Base-by-base conservation (phyloP, 2,329 filamentous ascomycete species). In the Pseudopyrenochaeta lycopersici region DNA sequence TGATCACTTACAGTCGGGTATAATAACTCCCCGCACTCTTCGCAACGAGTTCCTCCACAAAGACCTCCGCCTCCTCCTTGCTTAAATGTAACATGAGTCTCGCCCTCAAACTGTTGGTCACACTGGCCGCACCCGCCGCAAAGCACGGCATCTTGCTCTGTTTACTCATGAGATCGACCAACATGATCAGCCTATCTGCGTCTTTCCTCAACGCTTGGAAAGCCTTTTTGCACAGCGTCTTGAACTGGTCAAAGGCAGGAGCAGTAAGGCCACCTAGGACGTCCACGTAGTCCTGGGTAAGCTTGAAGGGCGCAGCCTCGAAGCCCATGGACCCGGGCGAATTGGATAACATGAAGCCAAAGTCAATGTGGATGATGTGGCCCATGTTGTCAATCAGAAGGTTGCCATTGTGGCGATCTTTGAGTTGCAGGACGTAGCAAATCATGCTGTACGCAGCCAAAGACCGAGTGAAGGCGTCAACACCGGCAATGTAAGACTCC, bases 11-110 rank as follows among this genome's bases (percentile, higher is more conserved):
- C 87, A 93, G 84, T 80, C 90, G 85, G 72, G 91, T 94, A 74
- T 93, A 94, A 78, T 95, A 95, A 76, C 90, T 94, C 58, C 91
- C 91, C 64, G 91, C 84, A 60, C 90, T 91, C 82, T 95, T 95
- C 59, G 81, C 87, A 64, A 95, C 85, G 68, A 95, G 77, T 71
- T 93, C 90, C 72, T 95, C 91, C 15, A 95, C 90, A 78, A 90
- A 94, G 38, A 84, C 84, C 75, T 92, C 89, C 4, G 91, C 91
- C 72, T 93, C 91, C 60, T 93, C 89, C 47, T 89, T 89, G 65
- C 90, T 93, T 62, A 94, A 82, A 73, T 95, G 90, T 54, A 94
- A 80, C 79, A 93, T 90, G 73, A 95, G 92, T 27, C 91, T 83
- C 64, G 90, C 88, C 30, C 90, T 80, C 57, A 95, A 77, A 39